Evolutionary conservation across 2,329 filamentous ascomycete genomes (phyloP), one percentile per base, ranked within the genome.

Genomic region (Lachnellula willkommii): DNA sequence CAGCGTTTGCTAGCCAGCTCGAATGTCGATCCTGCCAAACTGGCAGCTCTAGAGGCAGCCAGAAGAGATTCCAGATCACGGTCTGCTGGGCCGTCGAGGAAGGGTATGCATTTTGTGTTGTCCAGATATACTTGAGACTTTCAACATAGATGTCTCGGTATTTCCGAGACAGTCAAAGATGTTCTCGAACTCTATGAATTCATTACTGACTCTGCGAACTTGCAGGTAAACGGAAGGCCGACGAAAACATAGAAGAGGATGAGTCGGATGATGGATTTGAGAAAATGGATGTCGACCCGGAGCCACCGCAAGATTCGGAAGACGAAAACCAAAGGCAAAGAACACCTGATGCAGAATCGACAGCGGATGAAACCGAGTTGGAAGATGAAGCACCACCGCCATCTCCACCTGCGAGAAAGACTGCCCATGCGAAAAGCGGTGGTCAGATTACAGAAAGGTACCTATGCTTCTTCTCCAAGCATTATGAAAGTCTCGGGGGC

Each of bases 1-100:
- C 84, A 88, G 64, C 78, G 80, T 40, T 71, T 88, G 20, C 71
- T 90, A 24, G 59, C 65, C 15, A 56, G 52, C 37, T 58, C 67
- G 9, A 66, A 58, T 20, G 58, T 68, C 8, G 65, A 69, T 50
- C 60, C 62, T 24, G 55, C 39, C 4, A 65, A 62, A 50, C 47
- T 62, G 8, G 53, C 58, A 50, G 59, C 53, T 9, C 39, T 62
- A 5, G 47, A 61, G 39, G 55, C 56, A 36, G 54, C 35, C n/a
- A 40, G 53, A 17, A 28, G 50, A 50, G 36, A 58, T 12, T 52
- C 50, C 17, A 47, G 50, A 47, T 50, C 42, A 6, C 54, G 50
- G 26, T 53, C 60, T 15, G 58, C 60, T 4, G 64, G 60, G 5
- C 53, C 57, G 11, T 81, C 78, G 5, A 72, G 79, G 54, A 59